Conservation (phyloP, 805 yeast species). For the Candida silvicultrix region DNA sequence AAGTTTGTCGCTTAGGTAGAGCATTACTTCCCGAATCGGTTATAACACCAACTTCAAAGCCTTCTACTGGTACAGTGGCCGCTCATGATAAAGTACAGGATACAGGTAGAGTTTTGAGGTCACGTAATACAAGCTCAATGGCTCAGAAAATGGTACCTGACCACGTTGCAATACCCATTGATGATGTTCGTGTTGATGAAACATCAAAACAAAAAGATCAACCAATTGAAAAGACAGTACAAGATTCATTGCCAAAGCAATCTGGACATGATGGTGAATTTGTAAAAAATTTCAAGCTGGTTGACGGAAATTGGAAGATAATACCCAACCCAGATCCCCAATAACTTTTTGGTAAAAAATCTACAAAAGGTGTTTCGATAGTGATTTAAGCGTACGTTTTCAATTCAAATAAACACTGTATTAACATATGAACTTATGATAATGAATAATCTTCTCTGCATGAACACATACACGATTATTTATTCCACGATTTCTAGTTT, state of each 20-base stretch:
- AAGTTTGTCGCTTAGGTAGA: constrained; percentile 55
- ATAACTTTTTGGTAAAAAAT: too few species aligned
- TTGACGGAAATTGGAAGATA: background rate
- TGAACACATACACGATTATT: background rate
- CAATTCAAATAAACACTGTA: too few species aligned
- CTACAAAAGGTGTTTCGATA: too few species aligned
- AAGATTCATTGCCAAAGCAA: background rate
- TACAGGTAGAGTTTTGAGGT: background rate
- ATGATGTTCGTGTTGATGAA: constrained; percentile 3
- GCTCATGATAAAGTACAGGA: constrained; percentile 1
- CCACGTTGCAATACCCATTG: constrained; percentile 1
- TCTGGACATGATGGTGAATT: background rate
- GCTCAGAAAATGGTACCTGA: constrained; percentile 12
- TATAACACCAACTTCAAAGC: constrained; percentile 3
- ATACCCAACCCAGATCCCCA: background rate
- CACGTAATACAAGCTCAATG: constrained; percentile 1
- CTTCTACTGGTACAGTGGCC: constrained; percentile 11
- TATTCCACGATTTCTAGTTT: constrained; percentile 19
- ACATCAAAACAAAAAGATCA: background rate
- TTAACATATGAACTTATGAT: too few species aligned
- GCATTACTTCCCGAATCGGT: constrained; percentile 46
- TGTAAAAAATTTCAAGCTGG: background rate
- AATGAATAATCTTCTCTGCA: background rate
- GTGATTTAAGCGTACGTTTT: too few species aligned
- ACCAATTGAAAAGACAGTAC: constrained; percentile 3